Evolutionary conservation across 495 filamentous ascomycete genomes (phyloP).

Genomic region (Pyrenula aspistea): DNA sequence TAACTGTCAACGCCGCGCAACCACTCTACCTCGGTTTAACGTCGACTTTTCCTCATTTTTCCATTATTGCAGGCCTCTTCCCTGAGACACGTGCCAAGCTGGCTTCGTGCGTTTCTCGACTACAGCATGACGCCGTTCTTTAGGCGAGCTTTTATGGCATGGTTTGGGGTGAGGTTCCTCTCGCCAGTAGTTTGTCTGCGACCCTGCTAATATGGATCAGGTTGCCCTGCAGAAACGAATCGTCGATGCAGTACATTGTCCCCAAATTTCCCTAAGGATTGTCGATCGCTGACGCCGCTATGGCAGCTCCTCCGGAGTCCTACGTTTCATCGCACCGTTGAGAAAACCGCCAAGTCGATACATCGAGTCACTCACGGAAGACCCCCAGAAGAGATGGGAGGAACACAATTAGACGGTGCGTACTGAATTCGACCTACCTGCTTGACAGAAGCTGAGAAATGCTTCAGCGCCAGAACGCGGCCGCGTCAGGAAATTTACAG

Average conservation of each 20-base stretch:
- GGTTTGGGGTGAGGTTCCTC: background rate
- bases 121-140: background rate
- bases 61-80: background rate
- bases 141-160: background rate
- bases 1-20: background rate
- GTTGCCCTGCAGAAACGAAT: background rate
- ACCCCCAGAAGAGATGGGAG: conserved; percentile 45
- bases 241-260: background rate
- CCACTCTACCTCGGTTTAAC: background rate
- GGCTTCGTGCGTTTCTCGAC: background rate
- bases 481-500: conserved; percentile 30
- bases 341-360: conserved; percentile 39
- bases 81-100: background rate
- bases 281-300: background rate
- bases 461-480: conserved; percentile 12
- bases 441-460: conserved; percentile 4
- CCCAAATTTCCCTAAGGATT: background rate
- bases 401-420: conserved; percentile 43
- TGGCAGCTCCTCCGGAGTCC: conserved; percentile 46
- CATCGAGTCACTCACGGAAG: conserved; percentile 38
- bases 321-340: conserved; percentile 47
- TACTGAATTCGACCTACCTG: background rate
- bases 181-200: background rate
- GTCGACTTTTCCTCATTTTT: background rate
- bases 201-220: background rate